Percentiles rank a stretch among this genome's conserved stretches.
Conservation (phyloP, 305 asterid species). For the Fraxinus nigra region DNA sequence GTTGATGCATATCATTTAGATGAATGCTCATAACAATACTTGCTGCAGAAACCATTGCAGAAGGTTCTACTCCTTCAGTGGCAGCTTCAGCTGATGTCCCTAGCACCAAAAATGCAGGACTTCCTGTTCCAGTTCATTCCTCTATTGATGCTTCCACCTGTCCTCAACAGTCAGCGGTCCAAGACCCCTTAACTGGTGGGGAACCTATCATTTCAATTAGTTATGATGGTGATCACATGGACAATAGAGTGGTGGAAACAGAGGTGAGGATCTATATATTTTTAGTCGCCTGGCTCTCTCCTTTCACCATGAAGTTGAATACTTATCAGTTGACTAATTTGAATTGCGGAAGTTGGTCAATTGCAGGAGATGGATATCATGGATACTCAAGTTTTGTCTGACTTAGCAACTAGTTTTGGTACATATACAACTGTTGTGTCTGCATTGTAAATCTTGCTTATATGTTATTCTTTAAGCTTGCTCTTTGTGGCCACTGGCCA, state of each 20-base stretch:
- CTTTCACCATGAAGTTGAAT: background rate
- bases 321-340: background rate
- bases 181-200: conserved; percentile 35
- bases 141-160: conserved; percentile 25
- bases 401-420: conserved; percentile 47
- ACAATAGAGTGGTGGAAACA: conserved; percentile 22
- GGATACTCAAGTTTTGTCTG: conserved; percentile 37
- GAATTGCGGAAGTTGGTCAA: conserved; percentile 20
- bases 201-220: conserved; percentile 38
- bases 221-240: conserved; percentile 28
- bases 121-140: conserved; percentile 28
- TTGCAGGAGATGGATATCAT: conserved; percentile 48
- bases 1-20: conserved; percentile 17
- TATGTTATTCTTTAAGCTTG: conserved; percentile 16
- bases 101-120: conserved; percentile 25
- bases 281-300: conserved; percentile 4
- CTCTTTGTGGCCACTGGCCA: conserved; percentile 40
- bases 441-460: background rate
- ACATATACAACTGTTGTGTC: conserved; percentile 20
- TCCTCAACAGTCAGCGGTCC: conserved; percentile 33
- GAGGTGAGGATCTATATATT: conserved; percentile 30
- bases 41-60: conserved; percentile 26
- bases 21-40: conserved; percentile 2
- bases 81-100: conserved; percentile 22
- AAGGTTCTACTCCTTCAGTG: conserved; percentile 31